phyloP scores from a whole-genome alignment of 1,284 basidiomycete genomes.

The Ganoderma meredithae region DNA sequence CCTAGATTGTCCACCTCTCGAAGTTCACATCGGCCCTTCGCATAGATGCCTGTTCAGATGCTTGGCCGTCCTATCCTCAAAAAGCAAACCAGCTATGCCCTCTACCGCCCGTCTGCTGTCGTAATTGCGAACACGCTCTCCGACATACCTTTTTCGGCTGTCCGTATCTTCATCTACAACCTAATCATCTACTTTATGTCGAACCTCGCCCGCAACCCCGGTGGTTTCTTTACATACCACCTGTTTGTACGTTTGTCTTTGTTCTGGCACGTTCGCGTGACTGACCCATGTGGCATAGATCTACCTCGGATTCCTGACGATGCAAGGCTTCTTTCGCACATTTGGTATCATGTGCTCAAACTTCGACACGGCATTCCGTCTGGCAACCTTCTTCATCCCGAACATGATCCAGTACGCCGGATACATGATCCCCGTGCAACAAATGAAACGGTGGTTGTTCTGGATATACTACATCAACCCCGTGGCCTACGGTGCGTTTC shows the following conservation, averaged over 20 bases:
- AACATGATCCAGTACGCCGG: constrained; percentile 74
- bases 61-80: constrained; percentile 77
- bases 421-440: constrained; percentile 75
- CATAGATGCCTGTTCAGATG: constrained; percentile 72
- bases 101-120: constrained; percentile 83
- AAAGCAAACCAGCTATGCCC: constrained; percentile 68
- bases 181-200: constrained; percentile 83
- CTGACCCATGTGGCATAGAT: constrained; percentile 36
- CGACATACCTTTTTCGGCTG: constrained; percentile 79
- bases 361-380: constrained; percentile 70
- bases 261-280: neutral
- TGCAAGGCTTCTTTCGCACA: constrained; percentile 81
- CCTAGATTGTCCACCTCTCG: fast-evolving
- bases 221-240: constrained; percentile 78
- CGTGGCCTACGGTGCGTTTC: constrained; percentile 68
- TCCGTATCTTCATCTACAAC: constrained; percentile 69
- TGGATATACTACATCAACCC: constrained; percentile 88
- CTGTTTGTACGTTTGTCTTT: constrained; percentile 50
- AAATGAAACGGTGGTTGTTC: constrained; percentile 90
- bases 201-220: constrained; percentile 63
- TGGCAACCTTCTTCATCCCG: constrained; percentile 67
- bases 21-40: neutral
- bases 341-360: constrained; percentile 70
- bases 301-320: constrained; percentile 64
- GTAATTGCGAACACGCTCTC: constrained; percentile 78